A percentile compares a stretch with the other conserved stretches of the same genome.
phyloP scores from a whole-genome alignment of 2,329 filamentous ascomycete genomes.

The Emericellopsis atlantica region DNA sequence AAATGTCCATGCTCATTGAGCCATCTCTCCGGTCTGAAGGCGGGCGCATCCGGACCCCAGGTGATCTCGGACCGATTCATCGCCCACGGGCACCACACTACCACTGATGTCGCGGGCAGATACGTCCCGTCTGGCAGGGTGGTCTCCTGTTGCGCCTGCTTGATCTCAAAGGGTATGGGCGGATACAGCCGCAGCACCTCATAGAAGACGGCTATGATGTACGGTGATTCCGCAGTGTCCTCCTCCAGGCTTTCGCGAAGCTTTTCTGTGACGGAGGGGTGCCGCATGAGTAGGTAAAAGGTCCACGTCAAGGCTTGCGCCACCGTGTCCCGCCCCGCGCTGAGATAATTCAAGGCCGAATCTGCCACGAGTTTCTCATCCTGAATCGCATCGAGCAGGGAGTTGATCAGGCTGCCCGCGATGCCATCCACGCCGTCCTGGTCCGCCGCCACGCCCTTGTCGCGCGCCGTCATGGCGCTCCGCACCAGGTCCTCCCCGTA shows the following conservation, averaged over 20 bases:
- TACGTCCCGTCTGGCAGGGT: constrained; percentile 48
- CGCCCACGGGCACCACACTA: constrained; percentile 53
- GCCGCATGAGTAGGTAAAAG: constrained; percentile 44
- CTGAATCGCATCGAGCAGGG: constrained; percentile 41
- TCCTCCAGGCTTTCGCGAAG: constrained; percentile 24
- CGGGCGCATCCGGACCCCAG: constrained; percentile 44
- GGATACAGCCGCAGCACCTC: constrained; percentile 50
- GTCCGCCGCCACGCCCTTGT: constrained; percentile 4
- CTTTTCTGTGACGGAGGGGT: constrained; percentile 24
- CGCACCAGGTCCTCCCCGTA: constrained; percentile 47
- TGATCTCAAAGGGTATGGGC: constrained; percentile 54
- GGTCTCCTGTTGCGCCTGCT: constrained; percentile 38
- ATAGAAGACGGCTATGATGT: constrained; percentile 48
- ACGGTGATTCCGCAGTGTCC: constrained; percentile 15
- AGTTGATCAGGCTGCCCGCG: constrained; percentile 46
- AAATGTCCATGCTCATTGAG: constrained; percentile 28
- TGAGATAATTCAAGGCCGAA: constrained; percentile 53
- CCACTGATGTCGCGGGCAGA: constrained; percentile 37
- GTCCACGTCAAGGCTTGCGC: constrained; percentile 54
- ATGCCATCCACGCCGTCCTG: constrained; percentile 14
- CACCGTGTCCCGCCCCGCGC: constrained; percentile 51
- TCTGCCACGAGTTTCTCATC: constrained; percentile 47
- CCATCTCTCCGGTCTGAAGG: constrained; percentile 46
- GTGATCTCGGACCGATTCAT: constrained; percentile 44
- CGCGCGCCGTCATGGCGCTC: constrained; percentile 32